Percentiles rank a stretch among this genome's conserved stretches.
These are phyloP conservation scores for Diaporthe velutina DNA, from an alignment of 2,329 filamentous ascomycete species.

Conservation along the genomic window DNA sequence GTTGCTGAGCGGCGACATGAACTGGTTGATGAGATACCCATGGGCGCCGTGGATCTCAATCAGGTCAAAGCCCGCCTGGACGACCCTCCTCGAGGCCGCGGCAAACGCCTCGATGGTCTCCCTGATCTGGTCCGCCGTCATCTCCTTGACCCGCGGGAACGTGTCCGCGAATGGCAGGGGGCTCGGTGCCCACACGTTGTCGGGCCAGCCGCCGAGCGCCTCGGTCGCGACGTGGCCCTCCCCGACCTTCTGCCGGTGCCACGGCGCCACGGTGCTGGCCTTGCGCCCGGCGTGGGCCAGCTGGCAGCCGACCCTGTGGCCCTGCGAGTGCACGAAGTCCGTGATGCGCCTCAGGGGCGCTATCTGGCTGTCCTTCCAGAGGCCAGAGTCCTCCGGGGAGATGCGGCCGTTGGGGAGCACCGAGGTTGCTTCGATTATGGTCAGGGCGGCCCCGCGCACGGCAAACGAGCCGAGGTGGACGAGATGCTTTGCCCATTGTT, in stretches of 20 bases:
- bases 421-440: conserved; percentile 83
- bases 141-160: conserved; percentile 73
- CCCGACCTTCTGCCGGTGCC: conserved; percentile 66
- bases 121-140: conserved; percentile 78
- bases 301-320: conserved; percentile 83
- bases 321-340: conserved; percentile 85
- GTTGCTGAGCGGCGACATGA: conserved; percentile 72
- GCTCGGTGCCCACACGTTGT: conserved; percentile 65
- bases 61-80: conserved; percentile 80
- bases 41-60: conserved; percentile 78
- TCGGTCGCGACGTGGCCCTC: conserved; percentile 66
- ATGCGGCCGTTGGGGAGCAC: conserved; percentile 85
- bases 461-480: conserved; percentile 86
- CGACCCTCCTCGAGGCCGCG: conserved; percentile 68
- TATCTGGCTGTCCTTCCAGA: conserved; percentile 90
- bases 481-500: conserved; percentile 49
- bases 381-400: conserved; percentile 81
- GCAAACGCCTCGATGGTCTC: conserved; percentile 73
- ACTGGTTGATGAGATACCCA: conserved; percentile 76
- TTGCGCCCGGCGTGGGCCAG: conserved; percentile 84
- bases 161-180: conserved; percentile 70
- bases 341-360: conserved; percentile 77
- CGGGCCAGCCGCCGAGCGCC: conserved; percentile 68
- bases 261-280: conserved; percentile 71
- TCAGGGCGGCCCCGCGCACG: conserved; percentile 78